Conservation (phyloP, 805 yeast genomes). For the Kluyveromyces lactis region DNA sequence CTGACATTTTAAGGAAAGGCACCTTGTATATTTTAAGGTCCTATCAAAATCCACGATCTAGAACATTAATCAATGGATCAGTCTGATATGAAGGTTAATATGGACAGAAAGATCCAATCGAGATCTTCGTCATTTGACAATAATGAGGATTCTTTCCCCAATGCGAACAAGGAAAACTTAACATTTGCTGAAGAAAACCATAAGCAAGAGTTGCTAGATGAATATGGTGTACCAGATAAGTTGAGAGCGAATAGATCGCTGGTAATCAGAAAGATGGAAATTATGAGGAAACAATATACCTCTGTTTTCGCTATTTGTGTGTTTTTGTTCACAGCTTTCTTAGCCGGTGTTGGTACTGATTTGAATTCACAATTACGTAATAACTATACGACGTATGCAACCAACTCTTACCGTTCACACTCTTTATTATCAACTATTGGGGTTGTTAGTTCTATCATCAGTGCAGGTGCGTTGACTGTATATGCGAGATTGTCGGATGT, state of each 20-base stretch:
- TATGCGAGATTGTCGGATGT: constrained; percentile 49
- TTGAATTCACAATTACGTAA: constrained; percentile 39
- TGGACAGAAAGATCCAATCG: too few species aligned
- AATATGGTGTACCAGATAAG: constrained; percentile 5
- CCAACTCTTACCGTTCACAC: constrained; percentile 40
- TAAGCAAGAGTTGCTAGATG: too few species aligned
- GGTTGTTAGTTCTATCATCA: constrained; percentile 44
- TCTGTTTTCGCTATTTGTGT: constrained; percentile 22
- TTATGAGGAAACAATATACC: constrained; percentile 38
- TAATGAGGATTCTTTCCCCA: too few species aligned
- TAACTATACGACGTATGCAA: constrained; percentile 45
- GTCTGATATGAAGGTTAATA: too few species aligned
- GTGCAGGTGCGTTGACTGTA: constrained; percentile 49
- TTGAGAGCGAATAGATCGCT: constrained; percentile 28
- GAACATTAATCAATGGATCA: too few species aligned
- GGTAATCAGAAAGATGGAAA: constrained; percentile 41
- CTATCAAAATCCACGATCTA: too few species aligned
- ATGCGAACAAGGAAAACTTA: too few species aligned
- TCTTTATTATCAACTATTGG: constrained; percentile 44
- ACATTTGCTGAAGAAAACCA: too few species aligned
- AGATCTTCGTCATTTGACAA: too few species aligned
- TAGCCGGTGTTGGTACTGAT: constrained; percentile 42
- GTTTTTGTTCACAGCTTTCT: constrained; percentile 36
- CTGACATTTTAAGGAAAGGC: too few species aligned
- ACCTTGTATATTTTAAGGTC: too few species aligned